Percentiles rank a stretch among this genome's conserved stretches.
Evolutionary conservation across 2,329 filamentous ascomycete species (phyloP).

Genomic region (Trichoderma citrinoviride): DNA sequence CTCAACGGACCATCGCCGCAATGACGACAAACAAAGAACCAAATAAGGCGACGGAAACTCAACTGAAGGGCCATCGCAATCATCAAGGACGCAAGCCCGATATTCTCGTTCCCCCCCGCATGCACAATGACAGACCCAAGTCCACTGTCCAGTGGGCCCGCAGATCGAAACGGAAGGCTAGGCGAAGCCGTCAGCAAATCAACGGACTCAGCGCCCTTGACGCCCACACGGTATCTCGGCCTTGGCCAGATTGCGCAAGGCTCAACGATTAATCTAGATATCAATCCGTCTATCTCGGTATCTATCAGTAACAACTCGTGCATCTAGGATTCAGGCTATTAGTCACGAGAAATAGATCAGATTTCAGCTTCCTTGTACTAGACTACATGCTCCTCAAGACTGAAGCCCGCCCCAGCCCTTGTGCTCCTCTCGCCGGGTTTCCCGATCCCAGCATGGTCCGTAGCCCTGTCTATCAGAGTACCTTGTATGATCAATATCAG

Average conservation of each 20-base stretch:
- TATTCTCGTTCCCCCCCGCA: not conserved
- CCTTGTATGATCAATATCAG: not conserved
- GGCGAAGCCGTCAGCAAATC: not conserved
- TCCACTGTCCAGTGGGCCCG: not conserved
- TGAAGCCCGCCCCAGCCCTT: not conserved
- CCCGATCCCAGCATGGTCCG: not conserved
- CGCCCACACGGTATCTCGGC: too few species aligned
- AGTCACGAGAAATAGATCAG: not conserved
- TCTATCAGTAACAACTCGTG: not conserved
- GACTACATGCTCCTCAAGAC: not conserved
- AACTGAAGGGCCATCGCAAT: not conserved
- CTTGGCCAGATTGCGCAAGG: not conserved
- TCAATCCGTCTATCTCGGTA: not conserved
- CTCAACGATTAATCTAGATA: not conserved
- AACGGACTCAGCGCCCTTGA: too few species aligned
- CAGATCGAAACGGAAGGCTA: not conserved
- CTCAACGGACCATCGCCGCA: conserved; percentile 4
- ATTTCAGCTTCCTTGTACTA: not conserved
- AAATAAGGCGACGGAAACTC: not conserved
- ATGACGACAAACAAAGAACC: not conserved
- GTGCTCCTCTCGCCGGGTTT: conserved; percentile 9
- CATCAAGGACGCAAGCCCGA: not conserved
- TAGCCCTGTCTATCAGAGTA: not conserved
- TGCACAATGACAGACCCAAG: not conserved
- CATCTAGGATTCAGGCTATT: not conserved